Evolutionary conservation across 495 filamentous ascomycete species (phyloP).

Genomic region (Rostrohypoxylon terebratum): DNA sequence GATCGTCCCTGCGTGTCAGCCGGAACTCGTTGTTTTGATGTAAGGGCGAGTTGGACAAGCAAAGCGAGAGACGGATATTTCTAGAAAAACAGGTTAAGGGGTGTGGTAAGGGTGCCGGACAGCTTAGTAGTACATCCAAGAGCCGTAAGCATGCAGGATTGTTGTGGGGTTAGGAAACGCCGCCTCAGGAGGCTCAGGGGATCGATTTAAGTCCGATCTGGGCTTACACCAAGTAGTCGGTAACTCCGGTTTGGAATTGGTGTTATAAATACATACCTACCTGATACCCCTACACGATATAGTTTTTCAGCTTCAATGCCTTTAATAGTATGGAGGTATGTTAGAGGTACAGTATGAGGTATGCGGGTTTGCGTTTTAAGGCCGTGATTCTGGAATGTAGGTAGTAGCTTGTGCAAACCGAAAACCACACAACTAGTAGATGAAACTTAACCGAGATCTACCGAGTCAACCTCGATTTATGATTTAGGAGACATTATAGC

Average conservation of each 20-base stretch:
- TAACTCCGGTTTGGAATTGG: neutral
- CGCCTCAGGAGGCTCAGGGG: neutral
- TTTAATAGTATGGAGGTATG: neutral
- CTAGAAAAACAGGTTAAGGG: neutral
- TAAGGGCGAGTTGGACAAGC: constrained; percentile 13
- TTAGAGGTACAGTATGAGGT: too few species aligned
- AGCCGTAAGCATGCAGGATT: constrained; percentile 5
- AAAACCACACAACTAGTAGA: neutral
- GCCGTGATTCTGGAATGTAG: neutral
- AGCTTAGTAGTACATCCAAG: neutral
- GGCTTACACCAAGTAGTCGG: neutral
- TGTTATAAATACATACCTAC: neutral
- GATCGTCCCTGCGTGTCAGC: constrained; percentile 18
- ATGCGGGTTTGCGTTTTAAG: neutral
- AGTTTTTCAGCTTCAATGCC: neutral
- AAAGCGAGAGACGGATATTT: neutral
- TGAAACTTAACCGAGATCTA: neutral
- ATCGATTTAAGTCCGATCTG: constrained; percentile 5
- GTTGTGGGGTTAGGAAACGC: constrained; percentile 2
- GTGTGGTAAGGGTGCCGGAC: neutral
- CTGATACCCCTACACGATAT: neutral
- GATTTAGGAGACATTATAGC: too few species aligned
- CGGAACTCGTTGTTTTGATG: constrained; percentile 4
- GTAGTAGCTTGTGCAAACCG: neutral
- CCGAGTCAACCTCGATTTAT: neutral